Conservation (phyloP, 2,329 filamentous ascomycete species). For the Chalaropsis ovoidea region DNA sequence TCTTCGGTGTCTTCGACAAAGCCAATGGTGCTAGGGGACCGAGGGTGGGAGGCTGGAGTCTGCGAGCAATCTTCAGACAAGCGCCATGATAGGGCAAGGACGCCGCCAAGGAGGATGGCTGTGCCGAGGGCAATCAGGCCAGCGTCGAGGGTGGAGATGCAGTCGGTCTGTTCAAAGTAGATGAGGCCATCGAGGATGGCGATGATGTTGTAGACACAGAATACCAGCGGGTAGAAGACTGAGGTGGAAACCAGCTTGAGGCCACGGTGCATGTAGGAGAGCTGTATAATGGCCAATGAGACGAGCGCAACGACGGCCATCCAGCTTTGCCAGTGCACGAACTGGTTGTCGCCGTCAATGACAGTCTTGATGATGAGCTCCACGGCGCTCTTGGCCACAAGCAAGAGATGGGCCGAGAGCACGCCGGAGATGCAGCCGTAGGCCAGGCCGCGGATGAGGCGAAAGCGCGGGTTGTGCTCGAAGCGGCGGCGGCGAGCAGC, state of each 20-base stretch:
- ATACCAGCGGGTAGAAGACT: slow-evolving; percentile 90
- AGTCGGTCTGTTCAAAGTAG: slow-evolving; percentile 83
- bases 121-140: slow-evolving; percentile 80
- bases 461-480: slow-evolving; percentile 55
- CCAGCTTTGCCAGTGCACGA: slow-evolving; percentile 92
- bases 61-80: slow-evolving; percentile 55
- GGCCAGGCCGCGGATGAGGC: slow-evolving; percentile 68
- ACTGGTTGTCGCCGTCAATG: slow-evolving; percentile 80
- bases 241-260: slow-evolving; percentile 92
- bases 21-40: slow-evolving; percentile 67
- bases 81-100: slow-evolving; percentile 87
- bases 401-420: slow-evolving; percentile 80
- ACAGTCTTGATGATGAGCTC: slow-evolving; percentile 83
- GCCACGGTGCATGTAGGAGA: slow-evolving; percentile 90
- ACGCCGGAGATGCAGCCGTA: slow-evolving; percentile 89
- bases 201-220: slow-evolving; percentile 98
- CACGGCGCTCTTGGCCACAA: slow-evolving; percentile 92
- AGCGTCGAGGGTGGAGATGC: slow-evolving; percentile 65
- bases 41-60: slow-evolving; percentile 38
- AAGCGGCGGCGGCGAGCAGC: slow-evolving; percentile 35
- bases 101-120: slow-evolving; percentile 71
- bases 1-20: slow-evolving; percentile 61
- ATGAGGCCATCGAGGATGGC: slow-evolving; percentile 95
- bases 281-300: slow-evolving; percentile 70
- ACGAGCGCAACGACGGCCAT: slow-evolving; percentile 74